These are phyloP conservation scores for Kingdonia uniflora DNA, from an alignment of 164 flowering plant genomes.

Conservation along the genomic window DNA sequence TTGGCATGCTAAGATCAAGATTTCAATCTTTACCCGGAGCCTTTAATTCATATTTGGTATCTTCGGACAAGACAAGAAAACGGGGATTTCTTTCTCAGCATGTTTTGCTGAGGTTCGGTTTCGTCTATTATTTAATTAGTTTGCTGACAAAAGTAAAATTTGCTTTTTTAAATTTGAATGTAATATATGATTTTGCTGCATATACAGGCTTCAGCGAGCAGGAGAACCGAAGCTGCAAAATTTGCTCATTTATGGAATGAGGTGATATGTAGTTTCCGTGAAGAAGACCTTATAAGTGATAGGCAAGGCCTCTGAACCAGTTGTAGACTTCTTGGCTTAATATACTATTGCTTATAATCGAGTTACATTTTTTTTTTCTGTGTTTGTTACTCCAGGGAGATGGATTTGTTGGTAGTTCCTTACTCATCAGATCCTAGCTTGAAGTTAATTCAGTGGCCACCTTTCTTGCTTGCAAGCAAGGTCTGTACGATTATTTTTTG, in stretches of 20 bases:
- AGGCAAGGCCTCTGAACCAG: constrained; percentile 40
- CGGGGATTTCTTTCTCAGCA: constrained; percentile 67
- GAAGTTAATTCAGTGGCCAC: constrained; percentile 94
- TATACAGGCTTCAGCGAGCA: constrained; percentile 56
- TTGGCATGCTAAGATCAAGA: constrained; percentile 88
- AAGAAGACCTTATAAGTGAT: constrained; percentile 92
- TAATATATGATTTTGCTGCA: background rate
- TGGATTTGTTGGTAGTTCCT: constrained; percentile 89
- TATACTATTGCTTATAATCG: background rate
- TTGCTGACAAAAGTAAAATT: background rate
- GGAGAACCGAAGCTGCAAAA: constrained; percentile 91
- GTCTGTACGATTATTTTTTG: constrained; percentile 17
- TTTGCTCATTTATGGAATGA: constrained; percentile 98
- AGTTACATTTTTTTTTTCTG: constrained; percentile 13
- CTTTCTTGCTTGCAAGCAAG: constrained; percentile 97
- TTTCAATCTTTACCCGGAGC: constrained; percentile 98
- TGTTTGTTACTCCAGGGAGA: constrained; percentile 53
- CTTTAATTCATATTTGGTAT: constrained; percentile 73
- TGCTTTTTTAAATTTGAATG: background rate
- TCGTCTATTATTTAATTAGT: background rate
- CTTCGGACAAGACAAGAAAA: constrained; percentile 51
- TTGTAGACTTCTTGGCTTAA: no score
- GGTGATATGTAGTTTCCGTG: constrained; percentile 80
- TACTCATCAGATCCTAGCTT: constrained; percentile 80
- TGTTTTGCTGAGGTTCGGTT: constrained; percentile 66